Conservation (phyloP, 257 asterid species). For the Solanum lignicaule region DNA sequence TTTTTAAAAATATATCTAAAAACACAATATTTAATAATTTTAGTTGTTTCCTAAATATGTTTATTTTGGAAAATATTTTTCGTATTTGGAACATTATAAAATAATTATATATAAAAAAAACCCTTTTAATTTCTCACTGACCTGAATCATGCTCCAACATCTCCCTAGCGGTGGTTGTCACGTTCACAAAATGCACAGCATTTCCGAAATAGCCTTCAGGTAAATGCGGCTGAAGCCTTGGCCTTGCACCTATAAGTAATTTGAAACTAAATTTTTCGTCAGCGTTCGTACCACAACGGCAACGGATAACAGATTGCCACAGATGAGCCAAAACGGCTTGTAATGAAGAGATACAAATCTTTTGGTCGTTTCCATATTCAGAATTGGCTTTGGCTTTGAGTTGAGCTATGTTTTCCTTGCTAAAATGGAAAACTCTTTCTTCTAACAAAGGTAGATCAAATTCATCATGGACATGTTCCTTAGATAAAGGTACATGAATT, state of each 20-base stretch:
- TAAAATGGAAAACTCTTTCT: slow-evolving; percentile 29
- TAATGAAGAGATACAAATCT: slow-evolving; percentile 22
- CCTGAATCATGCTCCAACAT: background rate
- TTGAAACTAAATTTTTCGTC: background rate
- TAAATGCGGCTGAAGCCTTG: slow-evolving; percentile 22
- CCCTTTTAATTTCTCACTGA: background rate
- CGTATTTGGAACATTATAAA: too few species aligned
- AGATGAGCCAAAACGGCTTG: slow-evolving; percentile 34
- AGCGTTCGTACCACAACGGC: background rate
- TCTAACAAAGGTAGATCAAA: slow-evolving; percentile 2
- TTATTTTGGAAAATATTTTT: too few species aligned
- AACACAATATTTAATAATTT: too few species aligned
- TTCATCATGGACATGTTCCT: background rate
- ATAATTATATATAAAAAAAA: too few species aligned
- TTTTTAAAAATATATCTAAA: too few species aligned
- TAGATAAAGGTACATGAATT: slow-evolving; percentile 3
- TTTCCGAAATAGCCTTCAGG: slow-evolving; percentile 34
- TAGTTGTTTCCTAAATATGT: too few species aligned
- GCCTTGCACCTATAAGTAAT: slow-evolving; percentile 15
- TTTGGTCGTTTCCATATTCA: slow-evolving; percentile 3
- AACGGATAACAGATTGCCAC: slow-evolving; percentile 19
- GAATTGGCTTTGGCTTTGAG: background rate
- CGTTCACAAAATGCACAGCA: background rate
- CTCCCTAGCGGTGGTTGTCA: background rate
- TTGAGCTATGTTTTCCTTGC: background rate